Evolutionary conservation across 1,284 basidiomycete genomes (phyloP).

Genomic region (Trichosporon ovoides): DNA sequence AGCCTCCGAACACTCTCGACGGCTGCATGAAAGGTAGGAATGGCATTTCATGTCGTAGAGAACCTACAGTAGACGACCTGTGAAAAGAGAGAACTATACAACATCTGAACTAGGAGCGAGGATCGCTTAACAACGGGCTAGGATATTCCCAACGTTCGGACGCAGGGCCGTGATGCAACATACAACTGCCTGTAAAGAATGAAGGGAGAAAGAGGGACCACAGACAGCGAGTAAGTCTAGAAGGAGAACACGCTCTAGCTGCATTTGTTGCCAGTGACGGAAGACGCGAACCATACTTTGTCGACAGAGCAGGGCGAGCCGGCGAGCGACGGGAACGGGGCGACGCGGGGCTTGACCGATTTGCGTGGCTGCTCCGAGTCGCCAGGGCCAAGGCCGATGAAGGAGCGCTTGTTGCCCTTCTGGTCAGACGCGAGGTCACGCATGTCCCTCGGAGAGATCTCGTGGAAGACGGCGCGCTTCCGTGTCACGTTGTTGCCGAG

Average conservation of each 20-base stretch:
- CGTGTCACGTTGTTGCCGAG: conserved; percentile 3
- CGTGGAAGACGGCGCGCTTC: neutral
- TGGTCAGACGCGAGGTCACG: neutral
- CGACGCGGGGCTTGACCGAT: neutral
- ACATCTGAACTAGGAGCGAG: no score
- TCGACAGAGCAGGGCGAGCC: neutral
- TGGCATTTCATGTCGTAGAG: no score
- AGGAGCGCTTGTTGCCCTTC: neutral
- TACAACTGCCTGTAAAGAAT: no score
- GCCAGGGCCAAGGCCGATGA: neutral
- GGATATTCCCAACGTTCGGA: no score
- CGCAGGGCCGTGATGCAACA: no score
- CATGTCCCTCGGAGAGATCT: conserved; percentile 1
- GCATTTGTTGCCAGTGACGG: neutral
- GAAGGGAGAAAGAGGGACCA: no score
- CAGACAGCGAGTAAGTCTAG: no score
- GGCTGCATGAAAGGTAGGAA: no score
- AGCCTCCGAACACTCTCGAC: no score
- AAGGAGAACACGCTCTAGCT: neutral
- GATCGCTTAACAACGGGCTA: no score
- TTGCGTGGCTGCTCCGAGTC: neutral
- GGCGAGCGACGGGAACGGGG: neutral
- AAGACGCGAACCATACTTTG: neutral
- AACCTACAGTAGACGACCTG: no score
- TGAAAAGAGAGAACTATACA: no score